phyloP scores from a whole-genome alignment of 2,329 filamentous ascomycete species.

The Aplosporella prunicola region DNA sequence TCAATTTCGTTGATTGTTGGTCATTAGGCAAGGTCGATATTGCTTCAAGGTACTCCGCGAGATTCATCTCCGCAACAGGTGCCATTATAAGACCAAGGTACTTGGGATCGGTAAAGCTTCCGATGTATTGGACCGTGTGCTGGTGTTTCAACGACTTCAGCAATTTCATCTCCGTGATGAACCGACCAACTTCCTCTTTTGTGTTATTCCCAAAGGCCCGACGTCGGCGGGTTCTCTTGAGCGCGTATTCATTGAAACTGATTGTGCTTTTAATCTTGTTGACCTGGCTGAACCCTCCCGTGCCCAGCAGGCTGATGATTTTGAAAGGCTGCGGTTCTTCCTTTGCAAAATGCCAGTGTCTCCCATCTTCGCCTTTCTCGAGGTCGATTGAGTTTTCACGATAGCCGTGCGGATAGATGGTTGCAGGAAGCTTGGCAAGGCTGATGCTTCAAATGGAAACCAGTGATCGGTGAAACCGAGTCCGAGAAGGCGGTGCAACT shows the following conservation, averaged over 20 bases:
- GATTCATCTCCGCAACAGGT: constrained; percentile 28
- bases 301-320: constrained; percentile 16
- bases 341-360: constrained; percentile 17
- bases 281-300: constrained; percentile 19
- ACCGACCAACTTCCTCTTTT: constrained; percentile 15
- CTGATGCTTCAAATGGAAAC: constrained; percentile 18
- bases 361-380: constrained; percentile 15
- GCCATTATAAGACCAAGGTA: constrained; percentile 25
- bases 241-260: constrained; percentile 21
- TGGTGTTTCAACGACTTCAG: constrained; percentile 22
- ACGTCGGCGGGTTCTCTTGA: constrained; percentile 20
- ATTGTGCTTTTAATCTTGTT: constrained; percentile 17
- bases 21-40: too few relatives aligned
- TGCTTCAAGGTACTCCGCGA: constrained; percentile 22
- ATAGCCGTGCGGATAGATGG: constrained; percentile 13
- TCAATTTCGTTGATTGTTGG: constrained; percentile 11
- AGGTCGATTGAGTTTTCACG: constrained; percentile 17
- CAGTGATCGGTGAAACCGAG: constrained; percentile 19
- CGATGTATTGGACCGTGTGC: constrained; percentile 22
- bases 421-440: constrained; percentile 17
- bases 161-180: constrained; percentile 20
- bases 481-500: constrained; percentile 17
- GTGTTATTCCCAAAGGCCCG: constrained; percentile 12
- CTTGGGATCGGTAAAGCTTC: constrained; percentile 24
- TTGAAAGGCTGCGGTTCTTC: constrained; percentile 18